Conservation (phyloP, 192 early-diverging fungal species). For the Coemansia sp. region DNA sequence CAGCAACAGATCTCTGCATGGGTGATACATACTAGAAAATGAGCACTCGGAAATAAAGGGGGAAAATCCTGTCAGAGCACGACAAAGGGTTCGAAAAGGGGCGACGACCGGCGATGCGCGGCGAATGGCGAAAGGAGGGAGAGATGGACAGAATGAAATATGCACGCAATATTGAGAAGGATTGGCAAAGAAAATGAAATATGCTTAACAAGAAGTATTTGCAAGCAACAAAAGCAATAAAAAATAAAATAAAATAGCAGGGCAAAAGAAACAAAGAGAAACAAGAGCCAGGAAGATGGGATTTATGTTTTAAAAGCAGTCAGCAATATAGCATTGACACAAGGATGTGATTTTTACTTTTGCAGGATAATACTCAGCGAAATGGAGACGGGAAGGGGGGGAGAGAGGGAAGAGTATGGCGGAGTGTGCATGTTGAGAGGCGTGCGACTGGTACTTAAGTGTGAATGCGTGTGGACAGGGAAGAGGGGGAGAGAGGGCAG, state of each 20-base stretch:
- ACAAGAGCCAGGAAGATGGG: neutral
- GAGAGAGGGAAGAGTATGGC: slow-evolving; percentile 1
- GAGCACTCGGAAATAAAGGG: neutral
- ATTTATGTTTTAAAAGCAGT: neutral
- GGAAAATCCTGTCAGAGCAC: neutral
- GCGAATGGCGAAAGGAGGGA: neutral
- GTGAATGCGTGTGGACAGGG: slow-evolving; percentile 7
- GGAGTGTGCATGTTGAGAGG: slow-evolving; percentile 11
- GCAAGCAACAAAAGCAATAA: slow-evolving; percentile 1
- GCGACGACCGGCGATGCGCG: neutral
- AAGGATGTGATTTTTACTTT: neutral
- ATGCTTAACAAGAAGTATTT: neutral
- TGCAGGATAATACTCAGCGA: too few species aligned
- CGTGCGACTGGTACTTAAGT: slow-evolving; percentile 1
- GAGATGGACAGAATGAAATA: slow-evolving; percentile 6
- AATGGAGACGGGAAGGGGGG: neutral
- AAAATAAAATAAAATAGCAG: slow-evolving; percentile 1
- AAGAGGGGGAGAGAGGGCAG: slow-evolving; percentile 2
- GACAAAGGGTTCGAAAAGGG: neutral
- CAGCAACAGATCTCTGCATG: neutral
- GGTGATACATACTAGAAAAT: neutral
- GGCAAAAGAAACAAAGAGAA: neutral
- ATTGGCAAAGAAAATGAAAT: slow-evolving; percentile 9
- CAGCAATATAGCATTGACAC: neutral
- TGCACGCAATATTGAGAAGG: slow-evolving; percentile 17